Evolutionary conservation across 371 early-diverging fungal species (phyloP), one percentile per base, ranked within the genome.

Genomic region (Rhizopus stolonifer): DNA sequence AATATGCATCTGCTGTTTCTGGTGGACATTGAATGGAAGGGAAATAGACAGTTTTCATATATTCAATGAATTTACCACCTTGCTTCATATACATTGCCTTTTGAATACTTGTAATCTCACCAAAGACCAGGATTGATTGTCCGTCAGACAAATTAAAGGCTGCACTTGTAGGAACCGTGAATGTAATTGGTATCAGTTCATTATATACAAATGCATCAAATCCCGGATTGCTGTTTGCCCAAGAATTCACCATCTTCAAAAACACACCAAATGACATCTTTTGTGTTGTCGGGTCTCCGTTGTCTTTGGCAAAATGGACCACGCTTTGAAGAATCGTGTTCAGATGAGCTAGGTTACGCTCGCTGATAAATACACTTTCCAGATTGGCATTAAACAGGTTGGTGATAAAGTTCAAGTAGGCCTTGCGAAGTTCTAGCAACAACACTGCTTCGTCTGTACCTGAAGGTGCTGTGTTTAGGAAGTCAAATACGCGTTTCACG

Each of bases 401-500:
- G 18, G 83, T 75, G 44, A 97, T 55, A 68, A 95, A 90, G 6
- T 80, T 81, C 26, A 97, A 70, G 57, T 95, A 96, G 0, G 90
- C 80, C 66, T 87, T 87, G 29, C 89, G 86, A 29, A 97, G 79
- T 21, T 90, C 89, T 9, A 81, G 68, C 47, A 89, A 70, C 33
- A 89, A 71, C 38, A 93, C 55, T 0, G 84, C 83, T 64, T 95
- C 96, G 63, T 97, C 98, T 1, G 93, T 94, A 10, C 98, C 98
- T 49, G 82, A 76, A 1, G 93, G 85, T 1, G 85, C 74, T 56
- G 89, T 87, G 61, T 92, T 88, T 19, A 95, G 69, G 54, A 92
- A 89, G 44, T 79, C 78, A 63, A 92, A 93, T 18, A 92, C 91
- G 36, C 90, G 86, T 51, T 89, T 86, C 1, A 93, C 74, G 40